A percentile compares a stretch with the other conserved stretches of the same genome.
Conservation (phyloP, 2,329 filamentous ascomycete genomes). For the Arthrobotrys sphaeroides region DNA sequence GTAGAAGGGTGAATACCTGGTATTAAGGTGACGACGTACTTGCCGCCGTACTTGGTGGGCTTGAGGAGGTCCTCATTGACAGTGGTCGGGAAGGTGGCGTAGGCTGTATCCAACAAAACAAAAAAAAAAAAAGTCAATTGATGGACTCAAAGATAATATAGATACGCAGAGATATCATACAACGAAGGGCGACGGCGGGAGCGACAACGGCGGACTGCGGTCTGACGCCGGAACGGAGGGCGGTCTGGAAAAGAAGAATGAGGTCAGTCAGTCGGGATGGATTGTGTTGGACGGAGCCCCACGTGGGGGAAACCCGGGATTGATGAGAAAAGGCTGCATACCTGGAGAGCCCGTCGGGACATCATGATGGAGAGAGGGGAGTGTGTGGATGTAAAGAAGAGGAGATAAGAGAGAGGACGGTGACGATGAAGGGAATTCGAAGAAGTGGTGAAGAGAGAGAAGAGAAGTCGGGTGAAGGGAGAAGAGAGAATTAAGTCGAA, state of each 20-base stretch:
- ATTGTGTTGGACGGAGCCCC: slow-evolving; percentile 19
- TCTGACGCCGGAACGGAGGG: slow-evolving; percentile 47
- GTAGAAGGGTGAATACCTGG: slow-evolving; percentile 71
- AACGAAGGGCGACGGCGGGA: slow-evolving; percentile 38
- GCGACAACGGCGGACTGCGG: slow-evolving; percentile 35
- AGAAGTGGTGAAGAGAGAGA: slow-evolving; percentile 5
- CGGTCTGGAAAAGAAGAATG: slow-evolving; percentile 14
- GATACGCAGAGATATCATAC: slow-evolving; percentile 21
- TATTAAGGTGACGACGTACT: slow-evolving; percentile 98
- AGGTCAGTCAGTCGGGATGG: slow-evolving; percentile 1
- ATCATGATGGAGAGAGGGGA: slow-evolving; percentile 29
- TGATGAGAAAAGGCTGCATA: neutral
- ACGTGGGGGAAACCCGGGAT: slow-evolving; percentile 32
- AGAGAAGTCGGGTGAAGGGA: neutral
- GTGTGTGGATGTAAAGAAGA: neutral
- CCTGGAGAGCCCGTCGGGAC: slow-evolving; percentile 50
- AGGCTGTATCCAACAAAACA: neutral
- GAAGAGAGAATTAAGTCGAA: neutral
- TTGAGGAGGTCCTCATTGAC: slow-evolving; percentile 83
- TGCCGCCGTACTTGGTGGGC: slow-evolving; percentile 97
- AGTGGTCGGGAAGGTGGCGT: slow-evolving; percentile 51
- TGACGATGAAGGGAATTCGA: slow-evolving; percentile 14
- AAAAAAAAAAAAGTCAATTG: slow-evolving; percentile 14
- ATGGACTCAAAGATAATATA: neutral
- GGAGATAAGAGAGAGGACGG: neutral